Base-by-base conservation (phyloP, 345 rosid genomes). In the Pugionium dolabratum region DNA sequence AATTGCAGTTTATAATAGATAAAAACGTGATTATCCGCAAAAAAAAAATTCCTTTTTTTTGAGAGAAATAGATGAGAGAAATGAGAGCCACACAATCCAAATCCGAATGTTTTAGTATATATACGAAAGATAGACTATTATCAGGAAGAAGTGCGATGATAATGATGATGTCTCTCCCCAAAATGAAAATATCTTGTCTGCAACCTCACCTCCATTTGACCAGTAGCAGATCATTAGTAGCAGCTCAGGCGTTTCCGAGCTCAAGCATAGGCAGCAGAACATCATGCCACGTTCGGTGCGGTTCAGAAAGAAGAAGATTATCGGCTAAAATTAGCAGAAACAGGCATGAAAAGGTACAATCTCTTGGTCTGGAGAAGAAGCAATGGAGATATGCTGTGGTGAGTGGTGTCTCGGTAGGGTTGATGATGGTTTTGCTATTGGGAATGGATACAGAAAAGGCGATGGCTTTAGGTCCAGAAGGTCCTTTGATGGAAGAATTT, bases 401-500 rank as follows among this genome's bases (percentile, higher is more conserved):
- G 30, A 86, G 94, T 49, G 87, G 83, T 28, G 79, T 80, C 26
- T 81, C 97, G 0, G 6, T 85, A 18, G 91, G 94, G 30, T 36
- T 90, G 27, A 54, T 69, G 71, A 45, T 83, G 82, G 44, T 2
- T 66, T 39, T 80, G 69, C 27, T 81, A 0, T 54, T 84, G 79
- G 87, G 82, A 7, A 51, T 83, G 60, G 89, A 81, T 52, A 84
- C 79, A 31, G 76, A 79, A 8, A 85, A 80, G 79, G 97, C 95
- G 3, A 29, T 83, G 80, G 97, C 95, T 9, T 64, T 90, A 5
- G 97, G 97, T 1, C 99, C 97, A 2, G 96, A 85, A 69, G 97
- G 98, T 46, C 99, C 96, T 27, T 37, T 94, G 39, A 66, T 81
- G 75, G 97, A 94, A 78, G 97, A 88, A 78, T 90, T 94, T 63